Conservation (phyloP, 768 basidiomycete species). For the Mycena leptocephala region DNA sequence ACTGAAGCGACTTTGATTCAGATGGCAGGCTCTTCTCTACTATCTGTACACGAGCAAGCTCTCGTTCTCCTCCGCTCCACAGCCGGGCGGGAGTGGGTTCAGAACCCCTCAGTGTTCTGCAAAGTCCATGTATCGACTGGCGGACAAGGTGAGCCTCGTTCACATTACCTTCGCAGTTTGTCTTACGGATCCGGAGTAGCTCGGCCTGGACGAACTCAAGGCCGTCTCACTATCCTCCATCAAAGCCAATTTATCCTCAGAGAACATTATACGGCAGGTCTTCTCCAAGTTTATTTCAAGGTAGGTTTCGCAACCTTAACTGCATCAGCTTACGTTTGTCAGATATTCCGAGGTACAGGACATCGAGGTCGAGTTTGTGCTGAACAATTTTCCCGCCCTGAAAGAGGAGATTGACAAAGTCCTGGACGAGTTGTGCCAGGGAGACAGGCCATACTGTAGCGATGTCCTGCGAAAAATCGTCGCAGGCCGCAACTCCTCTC, state of each 20-base stretch:
- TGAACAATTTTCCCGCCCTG: background rate
- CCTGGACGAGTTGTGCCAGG: background rate
- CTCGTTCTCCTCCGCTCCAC: background rate
- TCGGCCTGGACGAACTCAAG: conserved; percentile 23
- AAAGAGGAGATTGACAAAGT: background rate
- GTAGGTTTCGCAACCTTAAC: conserved; percentile 9
- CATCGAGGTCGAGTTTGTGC: conserved; percentile 10
- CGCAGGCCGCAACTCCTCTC: background rate
- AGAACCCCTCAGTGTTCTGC: background rate
- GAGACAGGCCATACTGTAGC: background rate
- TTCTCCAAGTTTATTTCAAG: conserved; percentile 24
- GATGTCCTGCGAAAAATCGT: conserved; percentile 9
- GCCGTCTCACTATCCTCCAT: conserved; percentile 8
- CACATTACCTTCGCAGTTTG: background rate
- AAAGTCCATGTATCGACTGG: conserved; percentile 17
- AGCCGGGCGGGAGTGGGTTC: background rate
- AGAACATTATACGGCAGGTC: conserved; percentile 15
- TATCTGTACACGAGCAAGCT: conserved; percentile 13
- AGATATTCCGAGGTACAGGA: conserved; percentile 21
- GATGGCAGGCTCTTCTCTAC: conserved; percentile 13
- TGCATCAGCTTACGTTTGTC: background rate
- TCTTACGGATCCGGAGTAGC: background rate
- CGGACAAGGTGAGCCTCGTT: background rate
- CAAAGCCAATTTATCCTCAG: background rate
- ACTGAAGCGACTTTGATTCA: background rate